Evolutionary conservation across 371 early-diverging fungal species (phyloP), one percentile per base, ranked within the genome.

Genomic region (Lichtheimia ramosa): DNA sequence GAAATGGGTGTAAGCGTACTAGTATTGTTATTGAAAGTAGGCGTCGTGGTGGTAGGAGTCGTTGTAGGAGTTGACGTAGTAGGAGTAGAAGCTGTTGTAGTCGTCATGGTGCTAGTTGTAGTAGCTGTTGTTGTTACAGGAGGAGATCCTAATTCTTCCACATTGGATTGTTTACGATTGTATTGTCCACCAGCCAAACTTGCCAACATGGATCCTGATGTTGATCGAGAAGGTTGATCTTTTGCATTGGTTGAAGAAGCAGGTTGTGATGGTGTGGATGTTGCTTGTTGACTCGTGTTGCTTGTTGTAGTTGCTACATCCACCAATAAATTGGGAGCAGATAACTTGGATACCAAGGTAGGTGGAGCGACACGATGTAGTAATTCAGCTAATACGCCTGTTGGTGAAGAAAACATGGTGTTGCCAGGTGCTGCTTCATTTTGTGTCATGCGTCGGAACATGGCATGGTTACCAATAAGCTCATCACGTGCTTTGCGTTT

Each of bases 401-500:
- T 39, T 25, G 54, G 60, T n/a, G 55, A 59, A 15, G 68, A 61
- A 65, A 77, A 77, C 64, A 77, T 56, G 18, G 68, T 64, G 48
- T 70, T 74, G 1, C 80, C 74, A 10, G 80, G 73, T 21, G 76
- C 70, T 24, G 80, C 76, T 28, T 67, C 68, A 46, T 79, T 63
- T 50, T 74, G 67, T 2, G 74, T 72, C 48, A 69, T 65, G 24
- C 56, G 20, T 52, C 61, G 60, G 48, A 79, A 72, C 49, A 79
- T 48, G 12, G 57, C 64, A 16, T 71, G 65, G 18, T 65, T 62
- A n/a, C 63, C 75, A 39, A 56, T 28, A 8, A 77, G 51, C 18
- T 56, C 27, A 60, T 69, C 42, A 63, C 16, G 25, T 63, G 61
- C 42, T 66, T 64, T 42, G 43, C 56, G 40, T 21, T 28, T 28